Percentiles rank a stretch among this genome's conserved stretches.
Evolutionary conservation across 805 yeast species (phyloP).

Genomic region (Blastobotrys mokoenaii): DNA sequence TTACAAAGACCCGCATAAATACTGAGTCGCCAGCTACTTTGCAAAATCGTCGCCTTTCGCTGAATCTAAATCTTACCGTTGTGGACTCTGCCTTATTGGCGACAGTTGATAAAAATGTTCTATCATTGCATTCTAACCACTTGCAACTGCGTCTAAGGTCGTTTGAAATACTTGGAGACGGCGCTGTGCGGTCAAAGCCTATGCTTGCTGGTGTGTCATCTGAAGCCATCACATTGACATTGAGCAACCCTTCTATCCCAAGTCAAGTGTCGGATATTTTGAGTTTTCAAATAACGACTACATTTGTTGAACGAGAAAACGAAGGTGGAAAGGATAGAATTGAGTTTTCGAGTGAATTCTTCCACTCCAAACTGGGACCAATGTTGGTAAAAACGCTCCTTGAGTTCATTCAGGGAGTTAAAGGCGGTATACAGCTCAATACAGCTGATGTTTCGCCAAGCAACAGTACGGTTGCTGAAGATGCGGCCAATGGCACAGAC

Average conservation of each 20-base stretch:
- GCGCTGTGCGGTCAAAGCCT: conserved; percentile 1
- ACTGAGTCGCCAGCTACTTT: too few species aligned
- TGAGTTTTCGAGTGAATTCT: conserved; percentile 13
- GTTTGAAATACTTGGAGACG: not conserved
- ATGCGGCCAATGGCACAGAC: not conserved
- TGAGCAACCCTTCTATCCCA: not conserved
- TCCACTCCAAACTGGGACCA: conserved; percentile 16
- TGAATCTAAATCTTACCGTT: conserved; percentile 4
- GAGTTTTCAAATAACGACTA: conserved; percentile 1
- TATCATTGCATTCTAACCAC: not conserved
- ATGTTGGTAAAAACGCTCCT: conserved; percentile 4
- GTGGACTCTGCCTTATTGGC: not conserved
- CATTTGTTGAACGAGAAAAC: conserved; percentile 2
- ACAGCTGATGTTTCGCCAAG: not conserved
- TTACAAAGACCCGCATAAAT: too few species aligned
- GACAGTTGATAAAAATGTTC: not conserved
- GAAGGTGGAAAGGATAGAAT: conserved; percentile 4
- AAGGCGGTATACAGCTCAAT: not conserved
- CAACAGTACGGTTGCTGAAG: not conserved
- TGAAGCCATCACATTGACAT: conserved; percentile 1
- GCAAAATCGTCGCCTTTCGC: not conserved
- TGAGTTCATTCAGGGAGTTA: too few species aligned
- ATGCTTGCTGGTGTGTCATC: not conserved
- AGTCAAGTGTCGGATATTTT: not conserved
- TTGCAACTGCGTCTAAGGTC: conserved; percentile 1